These are phyloP conservation scores for Pichia phayaonensis DNA, from an alignment of 805 yeast genomes.

Conservation along the genomic window DNA sequence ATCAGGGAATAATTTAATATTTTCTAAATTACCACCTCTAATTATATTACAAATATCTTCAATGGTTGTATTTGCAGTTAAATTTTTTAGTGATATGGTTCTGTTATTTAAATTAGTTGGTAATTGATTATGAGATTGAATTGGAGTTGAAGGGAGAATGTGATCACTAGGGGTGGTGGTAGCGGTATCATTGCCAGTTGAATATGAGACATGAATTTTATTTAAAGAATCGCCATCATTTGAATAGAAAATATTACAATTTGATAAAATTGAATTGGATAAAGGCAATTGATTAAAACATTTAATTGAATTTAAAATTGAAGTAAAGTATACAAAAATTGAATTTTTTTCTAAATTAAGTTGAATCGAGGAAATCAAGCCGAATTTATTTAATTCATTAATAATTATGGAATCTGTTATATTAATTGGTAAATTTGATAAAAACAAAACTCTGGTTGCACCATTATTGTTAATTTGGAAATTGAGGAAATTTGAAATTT, in stretches of 20 bases:
- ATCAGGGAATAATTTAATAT: slow-evolving; percentile 40
- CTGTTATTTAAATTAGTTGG: slow-evolving; percentile 41
- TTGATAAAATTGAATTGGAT: slow-evolving; percentile 18
- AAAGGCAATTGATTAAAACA: slow-evolving; percentile 32
- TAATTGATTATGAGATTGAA: neutral
- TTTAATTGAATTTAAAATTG: slow-evolving; percentile 40
- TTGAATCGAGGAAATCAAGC: slow-evolving; percentile 34
- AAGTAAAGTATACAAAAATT: slow-evolving; percentile 34
- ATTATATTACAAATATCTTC: slow-evolving; percentile 73
- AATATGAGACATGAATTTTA: neutral
- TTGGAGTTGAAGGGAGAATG: neutral
- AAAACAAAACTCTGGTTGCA: slow-evolving; percentile 25
- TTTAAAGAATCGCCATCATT: slow-evolving; percentile 13
- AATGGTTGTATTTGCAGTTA: slow-evolving; percentile 54
- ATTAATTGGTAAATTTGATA: slow-evolving; percentile 17
- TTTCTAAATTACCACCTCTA: slow-evolving; percentile 69
- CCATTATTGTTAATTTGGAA: slow-evolving; percentile 26
- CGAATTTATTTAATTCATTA: slow-evolving; percentile 32
- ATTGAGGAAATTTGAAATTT: slow-evolving; percentile 21
- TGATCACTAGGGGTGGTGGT: neutral
- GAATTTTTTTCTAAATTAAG: slow-evolving; percentile 18
- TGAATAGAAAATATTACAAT: slow-evolving; percentile 25
- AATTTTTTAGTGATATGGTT: slow-evolving; percentile 61
- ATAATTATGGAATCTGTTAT: slow-evolving; percentile 15
- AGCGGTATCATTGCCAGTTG: neutral